These are phyloP conservation scores for Tetradesmus lagerheimii DNA, from an alignment of 139 green algal species.

Conservation along the genomic window DNA sequence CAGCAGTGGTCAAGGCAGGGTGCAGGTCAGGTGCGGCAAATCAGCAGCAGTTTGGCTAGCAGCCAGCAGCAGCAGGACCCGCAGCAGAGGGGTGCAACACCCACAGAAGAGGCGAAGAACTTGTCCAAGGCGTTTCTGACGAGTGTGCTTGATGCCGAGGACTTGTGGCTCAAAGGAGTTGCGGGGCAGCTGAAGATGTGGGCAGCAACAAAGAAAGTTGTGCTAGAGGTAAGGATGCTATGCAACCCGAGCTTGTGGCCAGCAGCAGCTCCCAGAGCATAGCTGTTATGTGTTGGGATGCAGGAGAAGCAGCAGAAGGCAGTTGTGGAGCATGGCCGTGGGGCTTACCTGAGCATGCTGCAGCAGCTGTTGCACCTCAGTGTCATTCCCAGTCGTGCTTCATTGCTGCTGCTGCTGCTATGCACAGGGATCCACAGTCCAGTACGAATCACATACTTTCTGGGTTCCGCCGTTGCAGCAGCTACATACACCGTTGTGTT, in stretches of 20 bases:
- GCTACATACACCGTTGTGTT: too few species aligned
- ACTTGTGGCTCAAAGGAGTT: constrained; percentile 44
- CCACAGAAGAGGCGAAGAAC: neutral
- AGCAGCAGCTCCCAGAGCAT: neutral
- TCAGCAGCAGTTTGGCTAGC: neutral
- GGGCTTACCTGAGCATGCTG: too few species aligned
- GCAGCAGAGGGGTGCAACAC: neutral
- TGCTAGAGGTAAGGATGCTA: constrained; percentile 31
- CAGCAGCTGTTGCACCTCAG: too few species aligned
- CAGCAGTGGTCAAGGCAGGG: neutral
- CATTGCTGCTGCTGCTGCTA: neutral
- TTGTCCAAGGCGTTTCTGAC: constrained; percentile 31
- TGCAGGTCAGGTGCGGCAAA: neutral
- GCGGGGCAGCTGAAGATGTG: constrained; percentile 44
- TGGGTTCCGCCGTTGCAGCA: too few species aligned
- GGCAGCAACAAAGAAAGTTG: constrained; percentile 4
- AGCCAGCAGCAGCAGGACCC: constrained; percentile 13
- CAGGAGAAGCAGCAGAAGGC: too few species aligned
- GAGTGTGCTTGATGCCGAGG: constrained; percentile 28
- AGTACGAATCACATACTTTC: too few species aligned
- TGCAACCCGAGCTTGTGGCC: neutral
- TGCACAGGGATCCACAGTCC: too few species aligned
- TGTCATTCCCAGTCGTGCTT: too few species aligned
- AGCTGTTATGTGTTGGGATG: neutral
- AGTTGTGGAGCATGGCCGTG: too few species aligned